Conservation (phyloP, 352 stramenopile genomes). For the Phytophthora melonis region DNA sequence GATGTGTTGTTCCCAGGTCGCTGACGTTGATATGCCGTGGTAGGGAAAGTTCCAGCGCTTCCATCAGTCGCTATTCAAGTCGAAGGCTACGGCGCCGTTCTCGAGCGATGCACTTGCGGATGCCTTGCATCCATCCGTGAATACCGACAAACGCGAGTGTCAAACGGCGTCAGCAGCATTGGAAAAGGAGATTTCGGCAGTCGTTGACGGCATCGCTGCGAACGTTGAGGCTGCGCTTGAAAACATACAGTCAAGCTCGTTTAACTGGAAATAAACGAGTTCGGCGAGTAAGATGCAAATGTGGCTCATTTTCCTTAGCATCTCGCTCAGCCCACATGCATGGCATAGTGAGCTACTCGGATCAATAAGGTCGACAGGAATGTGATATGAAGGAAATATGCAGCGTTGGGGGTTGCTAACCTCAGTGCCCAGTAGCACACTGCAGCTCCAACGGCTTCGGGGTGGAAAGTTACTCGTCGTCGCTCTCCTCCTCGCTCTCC, state of each 20-base stretch:
- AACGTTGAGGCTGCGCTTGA: conserved; percentile 9
- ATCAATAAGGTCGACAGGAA: conserved; percentile 2
- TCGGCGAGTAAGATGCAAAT: neutral
- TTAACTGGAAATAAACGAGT: conserved; percentile 9
- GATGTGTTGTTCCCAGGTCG: neutral
- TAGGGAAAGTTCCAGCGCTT: conserved; percentile 70
- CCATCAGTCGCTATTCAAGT: conserved; percentile 48
- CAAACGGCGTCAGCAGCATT: conserved; percentile 28
- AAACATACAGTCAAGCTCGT: conserved; percentile 8
- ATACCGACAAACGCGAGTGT: neutral
- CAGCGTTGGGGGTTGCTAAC: conserved; percentile 16
- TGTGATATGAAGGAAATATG: conserved; percentile 16
- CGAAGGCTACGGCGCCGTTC: conserved; percentile 41
- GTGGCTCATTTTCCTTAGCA: neutral
- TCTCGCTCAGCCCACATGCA: neutral
- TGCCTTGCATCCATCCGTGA: neutral
- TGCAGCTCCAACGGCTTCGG: conserved; percentile 8
- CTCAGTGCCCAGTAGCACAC: neutral
- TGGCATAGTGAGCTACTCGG: no score
- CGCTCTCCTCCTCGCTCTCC: conserved; percentile 84
- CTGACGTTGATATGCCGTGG: neutral
- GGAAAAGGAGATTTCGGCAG: conserved; percentile 50
- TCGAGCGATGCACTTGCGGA: conserved; percentile 24
- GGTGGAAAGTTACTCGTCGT: conserved; percentile 54
- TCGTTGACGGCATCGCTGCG: conserved; percentile 35